phyloP scores from a whole-genome alignment of 2,329 filamentous ascomycete genomes.

The Aspergillus cejpii region DNA sequence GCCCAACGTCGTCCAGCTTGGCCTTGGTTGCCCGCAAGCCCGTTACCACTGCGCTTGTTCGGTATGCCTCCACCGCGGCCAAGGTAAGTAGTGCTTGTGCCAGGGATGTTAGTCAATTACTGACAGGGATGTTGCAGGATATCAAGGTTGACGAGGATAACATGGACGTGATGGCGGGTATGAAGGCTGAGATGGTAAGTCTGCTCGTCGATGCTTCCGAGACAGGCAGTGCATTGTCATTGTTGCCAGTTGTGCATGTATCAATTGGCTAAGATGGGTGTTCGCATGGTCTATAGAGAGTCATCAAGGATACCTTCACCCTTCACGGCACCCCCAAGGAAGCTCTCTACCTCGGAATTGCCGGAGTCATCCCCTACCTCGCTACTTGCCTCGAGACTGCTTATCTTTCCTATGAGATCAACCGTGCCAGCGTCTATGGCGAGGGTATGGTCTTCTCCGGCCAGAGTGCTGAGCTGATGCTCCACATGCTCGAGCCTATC shows the following conservation, averaged over 20 bases:
- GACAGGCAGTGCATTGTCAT: background rate
- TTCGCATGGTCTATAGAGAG: slow-evolving; percentile 42
- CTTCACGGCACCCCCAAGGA: slow-evolving; percentile 60
- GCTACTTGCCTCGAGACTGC: slow-evolving; percentile 77
- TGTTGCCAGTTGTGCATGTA: background rate
- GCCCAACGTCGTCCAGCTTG: slow-evolving; percentile 35
- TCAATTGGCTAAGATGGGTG: slow-evolving; percentile 6
- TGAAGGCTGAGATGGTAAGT: slow-evolving; percentile 55
- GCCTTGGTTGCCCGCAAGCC: slow-evolving; percentile 42
- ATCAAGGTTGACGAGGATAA: slow-evolving; percentile 34
- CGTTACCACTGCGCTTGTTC: slow-evolving; percentile 44
- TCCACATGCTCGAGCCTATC: slow-evolving; percentile 73
- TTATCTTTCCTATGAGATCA: slow-evolving; percentile 75
- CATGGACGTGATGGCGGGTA: slow-evolving; percentile 47
- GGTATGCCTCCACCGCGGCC: slow-evolving; percentile 40
- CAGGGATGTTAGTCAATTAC: slow-evolving; percentile 38
- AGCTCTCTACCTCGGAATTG: slow-evolving; percentile 61
- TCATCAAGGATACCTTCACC: slow-evolving; percentile 63
- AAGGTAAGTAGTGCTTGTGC: slow-evolving; percentile 41
- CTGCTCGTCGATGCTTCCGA: slow-evolving; percentile 6
- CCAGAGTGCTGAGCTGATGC: slow-evolving; percentile 63
- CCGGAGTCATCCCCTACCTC: slow-evolving; percentile 77
- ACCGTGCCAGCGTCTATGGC: slow-evolving; percentile 57
- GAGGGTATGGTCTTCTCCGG: slow-evolving; percentile 59
- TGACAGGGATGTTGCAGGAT: slow-evolving; percentile 41